Evolutionary conservation across 2,329 filamentous ascomycete genomes (phyloP), one percentile per base, ranked within the genome.

Genomic region (Apiospora pterosperma): DNA sequence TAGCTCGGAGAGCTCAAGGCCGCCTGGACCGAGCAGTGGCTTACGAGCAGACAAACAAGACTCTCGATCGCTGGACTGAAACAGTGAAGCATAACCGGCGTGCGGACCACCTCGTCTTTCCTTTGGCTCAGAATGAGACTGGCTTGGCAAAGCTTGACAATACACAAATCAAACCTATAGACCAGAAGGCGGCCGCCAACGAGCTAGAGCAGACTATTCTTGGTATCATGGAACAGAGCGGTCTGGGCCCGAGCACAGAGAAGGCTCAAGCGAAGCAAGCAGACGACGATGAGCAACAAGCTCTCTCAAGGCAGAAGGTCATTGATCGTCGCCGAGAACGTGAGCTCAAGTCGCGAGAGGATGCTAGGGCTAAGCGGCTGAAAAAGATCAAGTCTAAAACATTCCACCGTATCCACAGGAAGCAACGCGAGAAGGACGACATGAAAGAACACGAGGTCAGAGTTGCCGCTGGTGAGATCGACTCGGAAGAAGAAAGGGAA

Each of bases 341-440:
- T 69, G 95, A 98, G 72, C 80, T 97, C 8, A 85, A 95, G 69
- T 97, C 96, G 71, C 87, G 94, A 12, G 95, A 98, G 78, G 91
- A 96, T 73, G 90, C 93, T 52, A 90, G 93, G 64, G 88, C 93
- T 8, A 96, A 94, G 79, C 90, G 96, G 28, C 93, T 99, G 79
- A 97, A 97, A 81, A 98, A 98, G 82, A 99, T 99, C 81, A 99
- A 99, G 84, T 96, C 92, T 76, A 99, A 97, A 77, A 88, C 93
- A 0, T 99, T 97, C 76, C 92, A 95, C 63, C 90, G 94, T 55
- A 90, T 98, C 16, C 95, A 98, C 78, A 89, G 95, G 41, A 97
- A 91, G 75, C 92, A 89, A 76, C 72, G 82, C 70, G 78, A 84
- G 69, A 81, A 85, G 63, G 76, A 87, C 66, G 77, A 88, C 76